Base-by-base conservation (phyloP, 2,329 filamentous ascomycete genomes). In the Aspergillus glaucus region DNA sequence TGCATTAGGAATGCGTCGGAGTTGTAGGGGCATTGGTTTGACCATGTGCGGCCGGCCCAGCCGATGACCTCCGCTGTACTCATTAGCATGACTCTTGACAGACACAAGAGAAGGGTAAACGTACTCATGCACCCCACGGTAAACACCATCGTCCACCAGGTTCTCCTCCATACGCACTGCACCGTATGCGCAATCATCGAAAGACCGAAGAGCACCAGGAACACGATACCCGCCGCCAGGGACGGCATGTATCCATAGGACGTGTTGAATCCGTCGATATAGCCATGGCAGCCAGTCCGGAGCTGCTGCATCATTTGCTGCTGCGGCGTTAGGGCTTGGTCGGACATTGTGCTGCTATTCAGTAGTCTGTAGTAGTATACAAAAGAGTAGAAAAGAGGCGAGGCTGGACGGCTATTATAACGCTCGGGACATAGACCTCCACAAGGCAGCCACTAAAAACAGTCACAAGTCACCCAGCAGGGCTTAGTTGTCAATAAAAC, bases 21-120 rank as follows among this genome's bases (percentile, higher is more conserved):
- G 56, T 75, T 77, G 55, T 78, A 78, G 1, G 74, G 73, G 47
- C 76, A 79, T 44, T 72, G 55, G 14, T 72, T 60, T 8, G 75
- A 75, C 72, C 74, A 78, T 3, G 73, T 69, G 28, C 76, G 68
- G 10, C 67, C 75, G 2, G 66, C 69, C 76, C 75, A 79, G 30
- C 76, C 76, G 40, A 77, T 61, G 8, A 75, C 51, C 53, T 78
- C 75, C 26, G 54, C 63, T 66, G 49, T 54, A 26, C 43, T 26
- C 42, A 28, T 34, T 43, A 39, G 47, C 32, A 3, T 53, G n/a
- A 32, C 50, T 44, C 24, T 46, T 47, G 17, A 14, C 4, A 36
- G 14, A 8, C 8, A n/a, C 15, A 7, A 28, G 12, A 9, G 22
- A 7, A 22, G 7, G 9, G 21, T 24, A 12, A 15, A 53, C 62